Evolutionary conservation across 2,329 filamentous ascomycete species (phyloP), one percentile per base, ranked within the genome.

Genomic region (Beauveria rudraprayagi): DNA sequence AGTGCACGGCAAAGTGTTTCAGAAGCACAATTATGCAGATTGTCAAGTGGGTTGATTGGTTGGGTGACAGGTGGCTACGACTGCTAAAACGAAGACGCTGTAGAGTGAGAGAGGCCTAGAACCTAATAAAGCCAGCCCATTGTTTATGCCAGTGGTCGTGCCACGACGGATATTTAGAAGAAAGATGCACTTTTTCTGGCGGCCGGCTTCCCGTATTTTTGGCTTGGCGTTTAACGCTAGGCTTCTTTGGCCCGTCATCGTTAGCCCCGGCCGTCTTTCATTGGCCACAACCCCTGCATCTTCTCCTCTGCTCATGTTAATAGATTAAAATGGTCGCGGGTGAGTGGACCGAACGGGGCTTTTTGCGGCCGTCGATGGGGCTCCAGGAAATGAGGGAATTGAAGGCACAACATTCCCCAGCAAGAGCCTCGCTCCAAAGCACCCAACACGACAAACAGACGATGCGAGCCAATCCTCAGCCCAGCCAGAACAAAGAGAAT

Each of bases 171-270:
- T 37, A 22, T 22, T 22, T 22, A 14, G 11, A 37, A 37, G 34
- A 37, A 37, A 37, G 34, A 37, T 16, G 34, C 34, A 37, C 34
- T 6, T 37, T 37, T 37, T 37, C 34, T 37, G 11, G 34, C 34
- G 34, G 34, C 37, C 52, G 22, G 22, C n/a, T 43, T 24, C 28
- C 56, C 56, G 46, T 58, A 58, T 58, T 50, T 28, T 48, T 58
- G 46, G 46, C 56, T 58, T 58, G 46, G 56, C 34, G 19, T 43
- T 30, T 16, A n/a, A 41, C 55, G 56, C 56, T 58, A 58, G 56
- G 19, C 46, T 43, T 30, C 7, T 58, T 51, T 58, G 46, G 46
- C 46, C n/a, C 16, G 24, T 24, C 4, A n/a, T 44, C 22, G 22
- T 50, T 37, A 37, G 44, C 46, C 37, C 46, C 22, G 11, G n/a